A percentile compares a stretch with the other conserved stretches of the same genome.
Evolutionary conservation across 495 filamentous ascomycete species (phyloP).

Genomic region (Bryoglossum gracile): DNA sequence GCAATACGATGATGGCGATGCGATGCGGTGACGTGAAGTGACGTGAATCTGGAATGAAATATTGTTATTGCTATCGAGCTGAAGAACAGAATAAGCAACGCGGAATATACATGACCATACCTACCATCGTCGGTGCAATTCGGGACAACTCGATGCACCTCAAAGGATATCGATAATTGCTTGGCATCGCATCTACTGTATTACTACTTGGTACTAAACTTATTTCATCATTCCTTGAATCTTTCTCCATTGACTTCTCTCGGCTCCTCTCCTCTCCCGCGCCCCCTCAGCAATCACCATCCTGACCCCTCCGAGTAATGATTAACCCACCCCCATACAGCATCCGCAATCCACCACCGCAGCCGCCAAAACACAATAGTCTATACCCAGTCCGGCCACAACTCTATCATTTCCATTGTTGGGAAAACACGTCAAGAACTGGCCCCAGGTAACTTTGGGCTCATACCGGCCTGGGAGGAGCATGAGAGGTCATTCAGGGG

Average conservation of each 20-base stretch:
- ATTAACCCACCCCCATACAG: conserved; percentile 45
- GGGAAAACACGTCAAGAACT: conserved; percentile 37
- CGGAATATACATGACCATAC: no score
- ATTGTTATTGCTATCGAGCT: no score
- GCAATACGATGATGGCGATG: no score
- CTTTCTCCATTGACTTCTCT: neutral
- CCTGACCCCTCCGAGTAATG: conserved; percentile 33
- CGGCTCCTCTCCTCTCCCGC: neutral
- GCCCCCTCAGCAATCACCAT: neutral
- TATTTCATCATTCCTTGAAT: neutral
- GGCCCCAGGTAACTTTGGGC: conserved; percentile 53
- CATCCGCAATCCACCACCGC: conserved; percentile 47
- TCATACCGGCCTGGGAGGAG: conserved; percentile 56
- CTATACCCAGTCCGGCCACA: conserved; percentile 41
- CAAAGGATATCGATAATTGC: conserved; percentile 38
- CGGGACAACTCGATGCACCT: no score
- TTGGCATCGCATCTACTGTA: neutral
- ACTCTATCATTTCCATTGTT: conserved; percentile 33
- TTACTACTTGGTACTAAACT: neutral
- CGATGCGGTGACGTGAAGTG: no score
- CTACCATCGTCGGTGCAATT: no score
- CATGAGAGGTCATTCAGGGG: conserved; percentile 61
- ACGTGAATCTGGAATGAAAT: no score
- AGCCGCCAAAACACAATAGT: conserved; percentile 48
- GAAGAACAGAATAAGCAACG: no score